A percentile compares a stretch with the other conserved stretches of the same genome.
These are phyloP conservation scores for Asterophora parasitica DNA, from an alignment of 768 basidiomycete species.

Conservation along the genomic window DNA sequence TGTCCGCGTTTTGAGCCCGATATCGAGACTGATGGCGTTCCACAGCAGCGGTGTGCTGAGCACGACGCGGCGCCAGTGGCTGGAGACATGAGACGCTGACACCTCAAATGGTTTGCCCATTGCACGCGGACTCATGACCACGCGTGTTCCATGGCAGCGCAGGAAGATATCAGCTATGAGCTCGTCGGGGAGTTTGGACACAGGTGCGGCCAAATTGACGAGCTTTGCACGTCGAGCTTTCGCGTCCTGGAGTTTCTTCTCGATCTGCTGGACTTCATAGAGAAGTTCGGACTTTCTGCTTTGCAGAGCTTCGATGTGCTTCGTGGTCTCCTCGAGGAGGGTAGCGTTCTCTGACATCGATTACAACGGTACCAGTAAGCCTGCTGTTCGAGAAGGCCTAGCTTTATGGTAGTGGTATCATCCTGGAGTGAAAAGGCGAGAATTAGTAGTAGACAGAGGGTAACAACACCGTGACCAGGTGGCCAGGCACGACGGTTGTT, in stretches of 20 bases:
- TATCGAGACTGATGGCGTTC: constrained; percentile 32
- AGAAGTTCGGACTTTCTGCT: constrained; percentile 26
- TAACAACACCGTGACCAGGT: too few species aligned
- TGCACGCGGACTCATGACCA: constrained; percentile 2
- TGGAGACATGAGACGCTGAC: constrained; percentile 40
- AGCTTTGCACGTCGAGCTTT: constrained; percentile 29
- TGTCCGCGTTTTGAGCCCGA: constrained; percentile 18
- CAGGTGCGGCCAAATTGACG: constrained; percentile 28
- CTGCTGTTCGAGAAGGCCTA: too few species aligned
- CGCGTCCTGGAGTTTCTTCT: constrained; percentile 26
- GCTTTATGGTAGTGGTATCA: too few species aligned
- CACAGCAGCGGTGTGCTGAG: constrained; percentile 40
- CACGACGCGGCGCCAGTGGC: constrained; percentile 37
- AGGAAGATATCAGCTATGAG: constrained; percentile 36
- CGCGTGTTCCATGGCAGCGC: constrained; percentile 22
- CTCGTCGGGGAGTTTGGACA: constrained; percentile 37
- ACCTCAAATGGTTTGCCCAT: constrained; percentile 28
- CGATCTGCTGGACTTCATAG: constrained; percentile 29
- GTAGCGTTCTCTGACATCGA: constrained; percentile 3
- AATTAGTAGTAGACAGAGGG: too few species aligned
- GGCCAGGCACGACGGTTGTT: too few species aligned
- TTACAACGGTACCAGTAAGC: too few species aligned
- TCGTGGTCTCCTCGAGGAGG: constrained; percentile 10
- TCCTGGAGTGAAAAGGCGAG: too few species aligned
- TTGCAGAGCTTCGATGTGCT: constrained; percentile 24